A percentile compares a stretch with the other conserved stretches of the same genome.
Evolutionary conservation across 139 green algal genomes (phyloP).

Genomic region (Haematococcus sp.): DNA sequence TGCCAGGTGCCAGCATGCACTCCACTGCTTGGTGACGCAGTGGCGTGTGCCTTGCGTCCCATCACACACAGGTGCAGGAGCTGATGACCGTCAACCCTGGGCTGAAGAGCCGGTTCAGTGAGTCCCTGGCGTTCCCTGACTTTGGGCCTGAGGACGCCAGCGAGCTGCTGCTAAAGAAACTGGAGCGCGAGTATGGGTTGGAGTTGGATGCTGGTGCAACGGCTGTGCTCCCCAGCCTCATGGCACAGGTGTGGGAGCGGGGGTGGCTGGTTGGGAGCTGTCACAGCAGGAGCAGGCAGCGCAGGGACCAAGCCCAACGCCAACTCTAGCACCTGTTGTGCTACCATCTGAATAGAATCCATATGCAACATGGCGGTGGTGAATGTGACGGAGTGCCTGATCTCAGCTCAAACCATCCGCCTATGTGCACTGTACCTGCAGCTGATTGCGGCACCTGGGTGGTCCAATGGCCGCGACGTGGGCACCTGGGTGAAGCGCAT

Average conservation of each 20-base stretch:
- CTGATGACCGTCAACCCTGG: conserved; percentile 48
- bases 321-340: too few species aligned
- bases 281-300: too few species aligned
- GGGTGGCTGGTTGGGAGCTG: too few species aligned
- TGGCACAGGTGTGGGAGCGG: conserved; percentile 24
- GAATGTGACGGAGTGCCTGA: too few species aligned
- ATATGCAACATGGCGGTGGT: too few species aligned
- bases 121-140: conserved; percentile 40
- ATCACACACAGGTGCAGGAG: conserved; percentile 38
- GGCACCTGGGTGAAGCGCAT: conserved; percentile 30
- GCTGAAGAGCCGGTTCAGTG: conserved; percentile 53
- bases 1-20: too few species aligned
- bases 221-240: conserved; percentile 17
- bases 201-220: conserved; percentile 15
- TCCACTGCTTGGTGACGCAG: background rate
- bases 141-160: conserved; percentile 29
- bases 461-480: conserved; percentile 43
- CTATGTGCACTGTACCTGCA: conserved; percentile 7
- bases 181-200: conserved; percentile 21
- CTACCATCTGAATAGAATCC: too few species aligned
- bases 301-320: too few species aligned
- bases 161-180: conserved; percentile 26
- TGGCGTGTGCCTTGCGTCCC: background rate
- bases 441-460: conserved; percentile 28
- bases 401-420: too few species aligned